These are phyloP conservation scores for Tolypocladium ovalisporum DNA, from an alignment of 2,329 filamentous ascomycete species.

Conservation along the genomic window DNA sequence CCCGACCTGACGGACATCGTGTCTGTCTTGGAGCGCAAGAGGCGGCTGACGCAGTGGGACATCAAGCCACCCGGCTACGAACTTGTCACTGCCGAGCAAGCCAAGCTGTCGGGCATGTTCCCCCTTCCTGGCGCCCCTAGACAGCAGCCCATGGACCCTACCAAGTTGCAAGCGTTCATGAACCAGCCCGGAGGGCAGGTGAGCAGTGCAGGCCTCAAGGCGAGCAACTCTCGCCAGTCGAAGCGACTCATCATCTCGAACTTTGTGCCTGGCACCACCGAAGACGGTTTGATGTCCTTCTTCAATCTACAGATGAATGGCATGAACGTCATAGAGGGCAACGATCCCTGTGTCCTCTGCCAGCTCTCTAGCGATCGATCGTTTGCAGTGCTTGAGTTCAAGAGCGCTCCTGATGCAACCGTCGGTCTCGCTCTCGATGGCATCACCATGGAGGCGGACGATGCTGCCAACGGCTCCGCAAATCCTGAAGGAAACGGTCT, in stretches of 20 bases:
- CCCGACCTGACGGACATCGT: constrained; percentile 83
- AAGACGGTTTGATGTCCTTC: constrained; percentile 69
- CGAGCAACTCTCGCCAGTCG: constrained; percentile 84
- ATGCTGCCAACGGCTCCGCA: constrained; percentile 40
- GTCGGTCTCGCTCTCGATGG: constrained; percentile 85
- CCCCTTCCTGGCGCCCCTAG: constrained; percentile 89
- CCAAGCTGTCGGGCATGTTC: constrained; percentile 98
- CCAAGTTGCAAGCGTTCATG: constrained; percentile 90
- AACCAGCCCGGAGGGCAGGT: constrained; percentile 67
- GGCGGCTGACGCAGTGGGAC: constrained; percentile 96
- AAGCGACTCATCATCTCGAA: constrained; percentile 88
- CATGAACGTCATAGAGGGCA: constrained; percentile 77
- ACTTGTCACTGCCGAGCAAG: constrained; percentile 95
- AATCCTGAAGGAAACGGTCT: constrained; percentile 50
- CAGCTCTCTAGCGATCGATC: constrained; percentile 69
- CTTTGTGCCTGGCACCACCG: constrained; percentile 59
- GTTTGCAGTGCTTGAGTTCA: constrained; percentile 88
- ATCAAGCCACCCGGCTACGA: constrained; percentile 98
- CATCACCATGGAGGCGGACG: constrained; percentile 71
- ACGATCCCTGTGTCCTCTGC: constrained; percentile 75
- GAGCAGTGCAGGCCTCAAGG: constrained; percentile 73
- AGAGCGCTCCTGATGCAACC: constrained; percentile 76
- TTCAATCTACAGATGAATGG: constrained; percentile 97
- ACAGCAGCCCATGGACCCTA: constrained; percentile 91
- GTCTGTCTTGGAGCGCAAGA: constrained; percentile 76